phyloP scores from a whole-genome alignment of 2,329 filamentous ascomycete species.

The Epichloe festucae region DNA sequence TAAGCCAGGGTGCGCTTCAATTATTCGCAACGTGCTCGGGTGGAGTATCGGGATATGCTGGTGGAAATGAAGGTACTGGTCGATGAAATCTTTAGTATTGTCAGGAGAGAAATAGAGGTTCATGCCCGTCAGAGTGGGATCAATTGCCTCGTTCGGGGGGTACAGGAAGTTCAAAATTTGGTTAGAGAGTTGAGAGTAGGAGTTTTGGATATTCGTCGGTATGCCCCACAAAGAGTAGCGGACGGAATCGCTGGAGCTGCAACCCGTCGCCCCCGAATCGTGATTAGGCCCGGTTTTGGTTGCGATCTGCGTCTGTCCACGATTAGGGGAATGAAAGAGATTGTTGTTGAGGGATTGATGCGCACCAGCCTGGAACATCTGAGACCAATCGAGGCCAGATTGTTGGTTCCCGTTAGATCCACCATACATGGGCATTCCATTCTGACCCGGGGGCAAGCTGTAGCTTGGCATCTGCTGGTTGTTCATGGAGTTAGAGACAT shows the following conservation, averaged over 20 bases:
- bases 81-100: slow-evolving; percentile 58
- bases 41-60: slow-evolving; percentile 63
- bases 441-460: slow-evolving; percentile 50
- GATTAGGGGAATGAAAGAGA: slow-evolving; percentile 43
- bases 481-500: slow-evolving; percentile 49
- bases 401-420: slow-evolving; percentile 48
- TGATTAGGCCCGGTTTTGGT: slow-evolving; percentile 53
- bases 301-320: slow-evolving; percentile 55
- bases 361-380: slow-evolving; percentile 65
- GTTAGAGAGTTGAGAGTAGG: slow-evolving; percentile 40
- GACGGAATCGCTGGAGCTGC: slow-evolving; percentile 30
- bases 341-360: slow-evolving; percentile 49
- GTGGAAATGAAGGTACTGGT: slow-evolving; percentile 60
- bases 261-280: slow-evolving; percentile 35
- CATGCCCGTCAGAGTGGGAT: slow-evolving; percentile 42
- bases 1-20: slow-evolving; percentile 52
- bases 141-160: slow-evolving; percentile 31
- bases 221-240: slow-evolving; percentile 39
- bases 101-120: slow-evolving; percentile 52
- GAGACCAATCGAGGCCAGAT: slow-evolving; percentile 59
- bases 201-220: slow-evolving; percentile 33
- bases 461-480: slow-evolving; percentile 52
- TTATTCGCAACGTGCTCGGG: slow-evolving; percentile 55
- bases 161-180: slow-evolving; percentile 45
- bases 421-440: slow-evolving; percentile 51